Conservation (phyloP, 495 filamentous ascomycete species). For the Hypoxylon perforatum region DNA sequence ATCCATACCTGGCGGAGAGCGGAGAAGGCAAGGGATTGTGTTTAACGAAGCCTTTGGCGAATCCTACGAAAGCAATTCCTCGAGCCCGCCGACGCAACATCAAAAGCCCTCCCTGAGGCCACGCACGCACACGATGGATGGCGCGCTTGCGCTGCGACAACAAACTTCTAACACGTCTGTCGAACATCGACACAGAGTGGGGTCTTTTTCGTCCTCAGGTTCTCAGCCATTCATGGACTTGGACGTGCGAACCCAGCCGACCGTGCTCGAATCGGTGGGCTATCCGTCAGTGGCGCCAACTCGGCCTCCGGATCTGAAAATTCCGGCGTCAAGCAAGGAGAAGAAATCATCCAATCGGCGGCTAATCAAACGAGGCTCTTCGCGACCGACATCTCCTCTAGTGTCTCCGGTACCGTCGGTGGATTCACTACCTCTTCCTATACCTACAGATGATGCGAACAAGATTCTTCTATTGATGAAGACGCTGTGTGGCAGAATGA, state of each 20-base stretch:
- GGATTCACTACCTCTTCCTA: conserved; percentile 65
- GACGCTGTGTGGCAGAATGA: conserved; percentile 74
- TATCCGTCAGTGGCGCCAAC: conserved; percentile 49
- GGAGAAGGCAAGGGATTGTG: conserved; percentile 62
- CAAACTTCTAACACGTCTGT: conserved; percentile 45
- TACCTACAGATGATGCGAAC: conserved; percentile 70
- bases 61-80: conserved; percentile 52
- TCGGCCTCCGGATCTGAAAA: conserved; percentile 51
- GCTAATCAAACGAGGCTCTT: conserved; percentile 60
- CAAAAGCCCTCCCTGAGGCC: conserved; percentile 53
- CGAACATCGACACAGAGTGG: conserved; percentile 61
- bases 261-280: conserved; percentile 51
- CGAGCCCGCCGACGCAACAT: conserved; percentile 50
- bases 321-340: conserved; percentile 53
- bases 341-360: conserved; percentile 55
- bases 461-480: conserved; percentile 76
- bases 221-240: conserved; percentile 52
- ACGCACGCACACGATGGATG: conserved; percentile 64
- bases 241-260: conserved; percentile 51
- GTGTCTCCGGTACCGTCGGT: conserved; percentile 59
- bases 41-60: conserved; percentile 61
- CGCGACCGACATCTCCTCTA: conserved; percentile 61
- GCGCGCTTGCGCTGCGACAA: conserved; percentile 56
- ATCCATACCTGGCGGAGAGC: conserved; percentile 51
- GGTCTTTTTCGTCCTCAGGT: conserved; percentile 64